Percentiles rank a stretch among this genome's conserved stretches.
Evolutionary conservation across 164 flowering plant genomes (phyloP).

Genomic region (Echeveria elegans): DNA sequence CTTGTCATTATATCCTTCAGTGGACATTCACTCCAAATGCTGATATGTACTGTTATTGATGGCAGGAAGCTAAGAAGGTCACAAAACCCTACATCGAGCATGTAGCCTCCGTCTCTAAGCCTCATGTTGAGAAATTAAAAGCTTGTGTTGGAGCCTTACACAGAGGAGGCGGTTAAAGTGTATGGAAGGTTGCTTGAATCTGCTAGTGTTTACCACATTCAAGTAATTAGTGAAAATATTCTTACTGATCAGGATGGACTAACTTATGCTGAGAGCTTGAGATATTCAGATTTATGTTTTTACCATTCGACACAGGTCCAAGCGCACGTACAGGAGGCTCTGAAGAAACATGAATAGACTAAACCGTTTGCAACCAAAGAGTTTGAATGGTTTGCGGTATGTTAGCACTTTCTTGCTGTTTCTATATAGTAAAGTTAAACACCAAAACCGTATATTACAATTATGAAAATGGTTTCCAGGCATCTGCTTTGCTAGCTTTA

Average conservation of each 20-base stretch:
- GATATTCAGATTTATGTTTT: not conserved
- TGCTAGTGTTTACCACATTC: slow-evolving; percentile 57
- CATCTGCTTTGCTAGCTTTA: slow-evolving; percentile 71
- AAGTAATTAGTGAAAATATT: slow-evolving; percentile 25
- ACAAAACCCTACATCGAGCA: slow-evolving; percentile 65
- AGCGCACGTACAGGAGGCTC: slow-evolving; percentile 33
- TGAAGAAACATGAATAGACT: slow-evolving; percentile 56
- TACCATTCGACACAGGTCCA: slow-evolving; percentile 32
- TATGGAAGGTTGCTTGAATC: slow-evolving; percentile 58
- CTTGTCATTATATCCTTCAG: slow-evolving; percentile 5
- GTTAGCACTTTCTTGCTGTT: slow-evolving; percentile 3
- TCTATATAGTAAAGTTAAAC: too few relatives aligned
- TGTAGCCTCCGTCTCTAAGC: slow-evolving; percentile 39
- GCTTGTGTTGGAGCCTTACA: slow-evolving; percentile 59
- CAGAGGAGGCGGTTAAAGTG: slow-evolving; percentile 38
- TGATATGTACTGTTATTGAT: not conserved
- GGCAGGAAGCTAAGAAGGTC: slow-evolving; percentile 65
- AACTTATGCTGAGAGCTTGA: not conserved
- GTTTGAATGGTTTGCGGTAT: slow-evolving; percentile 74
- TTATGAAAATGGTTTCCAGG: slow-evolving; percentile 24
- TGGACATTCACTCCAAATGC: not conserved
- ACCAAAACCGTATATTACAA: not conserved
- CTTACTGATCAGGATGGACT: not conserved
- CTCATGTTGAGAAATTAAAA: slow-evolving; percentile 72
- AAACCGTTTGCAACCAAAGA: slow-evolving; percentile 69